Evolutionary conservation across 768 basidiomycete genomes (phyloP).

Genomic region (Rhizopogon roseolus): DNA sequence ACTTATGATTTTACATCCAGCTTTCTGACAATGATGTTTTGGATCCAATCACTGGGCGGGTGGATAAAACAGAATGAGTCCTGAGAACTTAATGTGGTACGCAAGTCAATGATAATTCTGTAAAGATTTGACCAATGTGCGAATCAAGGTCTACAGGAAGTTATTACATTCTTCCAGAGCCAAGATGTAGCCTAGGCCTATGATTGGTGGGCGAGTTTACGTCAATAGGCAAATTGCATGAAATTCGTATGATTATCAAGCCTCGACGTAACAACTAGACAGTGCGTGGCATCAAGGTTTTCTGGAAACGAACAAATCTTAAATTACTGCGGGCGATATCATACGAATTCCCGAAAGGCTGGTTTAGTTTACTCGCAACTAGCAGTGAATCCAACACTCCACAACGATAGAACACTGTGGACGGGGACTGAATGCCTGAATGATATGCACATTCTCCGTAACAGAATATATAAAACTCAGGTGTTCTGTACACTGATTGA

Average conservation of each 20-base stretch:
- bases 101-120: neutral
- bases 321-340: slow-evolving; percentile 78
- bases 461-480: neutral
- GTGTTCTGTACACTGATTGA: neutral
- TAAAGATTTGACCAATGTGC: neutral
- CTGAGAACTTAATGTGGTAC: slow-evolving; percentile 51
- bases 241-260: neutral
- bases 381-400: neutral
- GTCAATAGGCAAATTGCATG: slow-evolving; percentile 38
- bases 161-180: slow-evolving; percentile 53
- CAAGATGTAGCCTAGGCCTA: no score
- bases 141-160: slow-evolving; percentile 45
- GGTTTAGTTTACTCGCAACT: slow-evolving; percentile 28
- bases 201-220: slow-evolving; percentile 73
- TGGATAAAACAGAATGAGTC: slow-evolving; percentile 46
- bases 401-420: slow-evolving; percentile 33
- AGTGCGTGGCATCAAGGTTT: slow-evolving; percentile 64
- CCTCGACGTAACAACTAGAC: slow-evolving; percentile 46
- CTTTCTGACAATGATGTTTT: slow-evolving; percentile 44
- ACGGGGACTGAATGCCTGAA: slow-evolving; percentile 79
- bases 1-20: slow-evolving; percentile 72
- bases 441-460: slow-evolving; percentile 69
- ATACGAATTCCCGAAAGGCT: slow-evolving; percentile 63
- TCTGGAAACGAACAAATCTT: slow-evolving; percentile 56
- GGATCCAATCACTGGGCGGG: slow-evolving; percentile 41